Percentiles rank a stretch among this genome's conserved stretches.
phyloP scores from a whole-genome alignment of 2,329 filamentous ascomycete genomes.

The Talaromyces sp. region DNA sequence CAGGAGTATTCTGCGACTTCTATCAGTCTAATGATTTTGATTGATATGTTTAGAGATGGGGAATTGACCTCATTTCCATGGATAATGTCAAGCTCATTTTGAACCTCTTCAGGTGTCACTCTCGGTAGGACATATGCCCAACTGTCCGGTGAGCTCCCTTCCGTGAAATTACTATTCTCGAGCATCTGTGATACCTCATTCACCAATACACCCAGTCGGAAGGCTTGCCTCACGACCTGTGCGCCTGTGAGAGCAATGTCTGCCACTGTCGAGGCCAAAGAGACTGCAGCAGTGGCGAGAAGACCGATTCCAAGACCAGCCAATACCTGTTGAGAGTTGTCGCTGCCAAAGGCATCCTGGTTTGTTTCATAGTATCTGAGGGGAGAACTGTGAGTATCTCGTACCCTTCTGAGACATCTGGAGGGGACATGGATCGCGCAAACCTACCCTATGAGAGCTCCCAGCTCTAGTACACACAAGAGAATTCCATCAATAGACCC shows the following conservation, averaged over 20 bases:
- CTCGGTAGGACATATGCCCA: background rate
- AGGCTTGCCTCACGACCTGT: slow-evolving; percentile 49
- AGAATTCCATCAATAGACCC: background rate
- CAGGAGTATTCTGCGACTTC: slow-evolving; percentile 10
- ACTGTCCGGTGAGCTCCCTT: background rate
- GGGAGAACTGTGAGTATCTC: background rate
- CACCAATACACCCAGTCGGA: slow-evolving; percentile 52
- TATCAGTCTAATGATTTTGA: no score
- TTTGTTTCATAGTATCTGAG: background rate
- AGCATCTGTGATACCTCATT: slow-evolving; percentile 48
- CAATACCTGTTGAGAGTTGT: background rate
- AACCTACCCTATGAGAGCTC: background rate
- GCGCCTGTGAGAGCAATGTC: slow-evolving; percentile 38
- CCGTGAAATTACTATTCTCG: slow-evolving; percentile 36
- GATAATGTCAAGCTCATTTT: background rate
- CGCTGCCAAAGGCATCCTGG: background rate
- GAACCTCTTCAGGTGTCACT: background rate
- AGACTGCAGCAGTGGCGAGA: background rate
- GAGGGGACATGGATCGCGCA: background rate
- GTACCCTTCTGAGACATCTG: no score
- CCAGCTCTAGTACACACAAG: slow-evolving; percentile 6
- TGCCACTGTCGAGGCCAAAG: background rate
- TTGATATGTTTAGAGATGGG: no score
- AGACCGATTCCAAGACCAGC: background rate
- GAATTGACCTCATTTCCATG: no score